These are phyloP conservation scores for Cercospora zeina DNA, from an alignment of 2,329 filamentous ascomycete species.

Conservation along the genomic window DNA sequence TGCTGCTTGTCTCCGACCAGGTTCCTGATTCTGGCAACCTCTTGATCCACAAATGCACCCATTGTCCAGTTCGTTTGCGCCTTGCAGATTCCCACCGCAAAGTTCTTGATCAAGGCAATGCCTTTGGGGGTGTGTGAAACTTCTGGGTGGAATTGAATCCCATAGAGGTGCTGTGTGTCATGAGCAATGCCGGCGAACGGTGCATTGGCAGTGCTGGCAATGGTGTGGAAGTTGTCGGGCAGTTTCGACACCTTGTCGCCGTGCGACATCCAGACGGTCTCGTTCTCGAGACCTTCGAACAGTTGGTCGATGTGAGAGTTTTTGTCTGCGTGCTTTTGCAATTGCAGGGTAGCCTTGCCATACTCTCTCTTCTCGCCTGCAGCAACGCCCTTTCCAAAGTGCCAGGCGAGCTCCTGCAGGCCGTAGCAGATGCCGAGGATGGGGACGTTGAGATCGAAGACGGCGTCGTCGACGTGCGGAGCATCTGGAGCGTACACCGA, in stretches of 20 bases:
- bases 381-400: slow-evolving; percentile 65
- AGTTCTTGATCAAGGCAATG: slow-evolving; percentile 73
- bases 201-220: slow-evolving; percentile 75
- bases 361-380: slow-evolving; percentile 70
- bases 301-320: slow-evolving; percentile 70
- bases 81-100: slow-evolving; percentile 77
- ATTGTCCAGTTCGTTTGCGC: slow-evolving; percentile 80
- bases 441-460: slow-evolving; percentile 72
- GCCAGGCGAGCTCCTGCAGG: slow-evolving; percentile 72
- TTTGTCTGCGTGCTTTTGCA: slow-evolving; percentile 57
- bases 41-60: slow-evolving; percentile 76
- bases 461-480: slow-evolving; percentile 76
- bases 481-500: slow-evolving; percentile 80
- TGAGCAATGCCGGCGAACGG: slow-evolving; percentile 80
- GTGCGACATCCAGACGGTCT: slow-evolving; percentile 83
- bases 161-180: slow-evolving; percentile 68
- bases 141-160: slow-evolving; percentile 89
- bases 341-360: slow-evolving; percentile 66
- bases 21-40: slow-evolving; percentile 75
- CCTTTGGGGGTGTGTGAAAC: slow-evolving; percentile 72
- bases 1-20: slow-evolving; percentile 80
- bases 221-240: slow-evolving; percentile 69
- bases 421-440: slow-evolving; percentile 65
- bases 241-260: slow-evolving; percentile 78
- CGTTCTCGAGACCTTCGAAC: slow-evolving; percentile 72